Conservation (phyloP, 441 rosid species). For the Rhodomyrtus psidioides region DNA sequence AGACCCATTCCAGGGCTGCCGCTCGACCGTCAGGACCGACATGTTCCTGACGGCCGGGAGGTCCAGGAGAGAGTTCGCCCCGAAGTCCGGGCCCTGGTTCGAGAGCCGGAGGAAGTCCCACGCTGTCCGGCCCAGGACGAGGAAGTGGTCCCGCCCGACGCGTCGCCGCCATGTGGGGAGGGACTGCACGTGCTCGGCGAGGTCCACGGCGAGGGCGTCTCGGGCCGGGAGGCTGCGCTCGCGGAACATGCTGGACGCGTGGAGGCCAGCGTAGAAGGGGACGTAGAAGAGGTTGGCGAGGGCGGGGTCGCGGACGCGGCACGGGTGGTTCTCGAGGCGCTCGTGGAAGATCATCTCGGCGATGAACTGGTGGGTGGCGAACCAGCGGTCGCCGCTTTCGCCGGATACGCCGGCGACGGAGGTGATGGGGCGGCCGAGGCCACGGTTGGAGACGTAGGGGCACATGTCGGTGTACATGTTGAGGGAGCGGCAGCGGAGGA, state of each 20-base stretch:
- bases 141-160: slow-evolving; percentile 37
- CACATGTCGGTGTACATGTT: slow-evolving; percentile 46
- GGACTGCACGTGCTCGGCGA: slow-evolving; percentile 9
- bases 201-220: slow-evolving; percentile 30
- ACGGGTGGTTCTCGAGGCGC: slow-evolving; percentile 34
- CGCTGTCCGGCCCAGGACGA: slow-evolving; percentile 47
- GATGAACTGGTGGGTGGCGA: slow-evolving; percentile 43
- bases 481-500: slow-evolving; percentile 28
- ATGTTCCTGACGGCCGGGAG: slow-evolving; percentile 31
- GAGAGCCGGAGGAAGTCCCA: slow-evolving; percentile 51
- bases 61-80: slow-evolving; percentile 37
- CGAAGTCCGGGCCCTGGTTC: slow-evolving; percentile 25
- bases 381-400: slow-evolving; percentile 16
- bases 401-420: background rate
- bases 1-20: slow-evolving; percentile 30
- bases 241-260: slow-evolving; percentile 40
- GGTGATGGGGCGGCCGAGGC: slow-evolving; percentile 39
- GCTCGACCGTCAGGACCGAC: slow-evolving; percentile 50
- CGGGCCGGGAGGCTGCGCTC: slow-evolving; percentile 24
- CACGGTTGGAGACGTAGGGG: slow-evolving; percentile 40
- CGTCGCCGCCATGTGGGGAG: slow-evolving; percentile 27
- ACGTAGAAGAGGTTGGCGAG: slow-evolving; percentile 34
- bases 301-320: slow-evolving; percentile 37
- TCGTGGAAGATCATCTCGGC: slow-evolving; percentile 61
- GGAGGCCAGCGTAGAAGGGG: slow-evolving; percentile 53